Evolutionary conservation across 768 basidiomycete genomes (phyloP).

Genomic region (Exsudoporus frostii): DNA sequence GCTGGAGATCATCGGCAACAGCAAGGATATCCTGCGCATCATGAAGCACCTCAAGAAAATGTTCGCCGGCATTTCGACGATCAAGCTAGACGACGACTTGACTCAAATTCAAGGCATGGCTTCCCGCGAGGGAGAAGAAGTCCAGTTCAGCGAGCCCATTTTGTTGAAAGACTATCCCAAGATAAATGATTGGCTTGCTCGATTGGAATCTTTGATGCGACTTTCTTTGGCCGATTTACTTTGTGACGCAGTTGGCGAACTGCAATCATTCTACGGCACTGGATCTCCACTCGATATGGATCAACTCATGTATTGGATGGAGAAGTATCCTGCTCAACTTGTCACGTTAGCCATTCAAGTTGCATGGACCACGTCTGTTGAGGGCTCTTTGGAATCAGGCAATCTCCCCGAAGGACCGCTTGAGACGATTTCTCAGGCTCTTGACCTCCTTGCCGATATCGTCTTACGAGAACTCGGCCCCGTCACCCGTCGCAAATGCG

Average conservation of each 20-base stretch:
- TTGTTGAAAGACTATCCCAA: slow-evolving; percentile 90
- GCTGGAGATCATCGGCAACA: slow-evolving; percentile 98
- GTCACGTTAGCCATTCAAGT: slow-evolving; percentile 95
- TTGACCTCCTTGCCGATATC: slow-evolving; percentile 95
- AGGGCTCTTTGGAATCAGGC: slow-evolving; percentile 57
- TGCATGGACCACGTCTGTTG: slow-evolving; percentile 88
- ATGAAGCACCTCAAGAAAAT: slow-evolving; percentile 99
- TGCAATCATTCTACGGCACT: slow-evolving; percentile 76
- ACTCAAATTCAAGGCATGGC: slow-evolving; percentile 91
- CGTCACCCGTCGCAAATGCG: slow-evolving; percentile 95
- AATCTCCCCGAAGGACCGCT: slow-evolving; percentile 62
- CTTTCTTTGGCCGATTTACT: slow-evolving; percentile 82
- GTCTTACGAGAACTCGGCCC: slow-evolving; percentile 86
- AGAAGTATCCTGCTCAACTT: slow-evolving; percentile 91
- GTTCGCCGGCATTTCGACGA: slow-evolving; percentile 96
- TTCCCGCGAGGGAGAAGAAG: slow-evolving; percentile 94
- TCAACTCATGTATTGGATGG: slow-evolving; percentile 85
- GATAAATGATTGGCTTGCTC: slow-evolving; percentile 98
- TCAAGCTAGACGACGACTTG: slow-evolving; percentile 82
- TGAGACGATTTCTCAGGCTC: slow-evolving; percentile 70
- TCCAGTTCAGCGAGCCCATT: slow-evolving; percentile 79
- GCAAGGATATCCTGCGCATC: slow-evolving; percentile 95
- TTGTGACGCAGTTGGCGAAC: slow-evolving; percentile 73
- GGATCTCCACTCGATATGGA: slow-evolving; percentile 57
- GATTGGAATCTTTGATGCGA: slow-evolving; percentile 91